Conservation (phyloP, 2,329 filamentous ascomycete genomes). For the Rosellinia necatrix region DNA sequence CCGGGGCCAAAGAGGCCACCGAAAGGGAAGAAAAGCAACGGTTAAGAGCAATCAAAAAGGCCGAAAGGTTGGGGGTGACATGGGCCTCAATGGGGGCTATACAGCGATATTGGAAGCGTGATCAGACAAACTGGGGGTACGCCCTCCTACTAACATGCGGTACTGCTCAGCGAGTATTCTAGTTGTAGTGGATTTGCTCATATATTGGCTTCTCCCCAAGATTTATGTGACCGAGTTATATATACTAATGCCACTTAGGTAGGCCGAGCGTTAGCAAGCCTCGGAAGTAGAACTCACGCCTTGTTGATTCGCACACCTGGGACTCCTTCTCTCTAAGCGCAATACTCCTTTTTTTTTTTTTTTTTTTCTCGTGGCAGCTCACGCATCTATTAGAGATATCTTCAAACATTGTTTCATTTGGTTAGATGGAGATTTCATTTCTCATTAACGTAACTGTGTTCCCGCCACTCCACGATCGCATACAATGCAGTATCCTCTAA, state of each 20-base stretch:
- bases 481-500: conserved; percentile 11
- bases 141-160: too few relatives aligned
- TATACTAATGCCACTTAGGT: too few relatives aligned
- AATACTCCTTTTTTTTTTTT: neutral
- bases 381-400: too few relatives aligned
- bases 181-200: too few relatives aligned
- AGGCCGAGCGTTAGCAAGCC: too few relatives aligned
- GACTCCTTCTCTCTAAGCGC: too few relatives aligned
- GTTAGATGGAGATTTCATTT: conserved; percentile 5
- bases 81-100: neutral
- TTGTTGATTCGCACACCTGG: too few relatives aligned
- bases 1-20: neutral
- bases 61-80: neutral
- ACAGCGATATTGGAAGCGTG: neutral
- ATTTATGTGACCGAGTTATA: too few relatives aligned
- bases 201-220: too few relatives aligned
- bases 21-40: conserved; percentile 10
- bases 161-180: too few relatives aligned
- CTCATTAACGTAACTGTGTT: conserved; percentile 15
- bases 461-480: conserved; percentile 1
- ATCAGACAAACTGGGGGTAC: neutral
- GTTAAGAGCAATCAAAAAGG: neutral
- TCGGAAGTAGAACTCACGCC: too few relatives aligned
- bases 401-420: neutral
- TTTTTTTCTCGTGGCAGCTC: too few relatives aligned